Evolutionary conservation across 257 asterid genomes (phyloP), one percentile per base, ranked within the genome.

Genomic region (Fraxinus quadrangulata): DNA sequence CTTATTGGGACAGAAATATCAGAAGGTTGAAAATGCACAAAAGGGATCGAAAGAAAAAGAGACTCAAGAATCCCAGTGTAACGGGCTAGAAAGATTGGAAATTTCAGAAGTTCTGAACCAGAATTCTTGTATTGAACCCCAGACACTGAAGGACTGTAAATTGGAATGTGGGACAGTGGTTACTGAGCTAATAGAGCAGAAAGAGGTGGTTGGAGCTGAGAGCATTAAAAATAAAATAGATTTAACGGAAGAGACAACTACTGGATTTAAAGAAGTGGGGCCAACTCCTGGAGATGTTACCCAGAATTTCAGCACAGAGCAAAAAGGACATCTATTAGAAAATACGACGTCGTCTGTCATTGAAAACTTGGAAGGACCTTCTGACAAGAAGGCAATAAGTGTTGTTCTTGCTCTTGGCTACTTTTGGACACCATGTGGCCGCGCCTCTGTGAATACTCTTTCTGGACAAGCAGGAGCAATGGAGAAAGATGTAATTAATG

Each of bases 181-280:
- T 47, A 65, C 30, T 68, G 84, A 79, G 79, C 71, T 81, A 47
- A 26, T 69, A 72, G 88, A 79, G 84, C 83, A 81, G 78, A 86
- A 84, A 73, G 84, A 76, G 73, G 82, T 65, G 21, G 72, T 68
- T 31, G 88, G 63, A 75, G 86, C 80, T 80, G 84, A 87, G 67
- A 70, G 45, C 71, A 72, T 56, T 73, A 85, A 67, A 74, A 77
- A 12, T 24, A 73, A 73, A 74, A 23, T 77, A 51, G 80, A 33
- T 51, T 74, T 81, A 63, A 36, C 13, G 11, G 78, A 72, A 30
- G 87, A 80, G 79, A 72, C 42, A 76, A 45, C 81, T 37, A 74
- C 71, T 34, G 65, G 39, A 73, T 47, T 36, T 73, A 31, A 78
- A 40, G 83, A 75, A 77, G 70, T 19, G 49, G 74, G 74, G 77